A percentile compares a stretch with the other conserved stretches of the same genome.
These are phyloP conservation scores for Arachis hypogaea DNA, from an alignment of 306 rosid genomes.

Conservation along the genomic window DNA sequence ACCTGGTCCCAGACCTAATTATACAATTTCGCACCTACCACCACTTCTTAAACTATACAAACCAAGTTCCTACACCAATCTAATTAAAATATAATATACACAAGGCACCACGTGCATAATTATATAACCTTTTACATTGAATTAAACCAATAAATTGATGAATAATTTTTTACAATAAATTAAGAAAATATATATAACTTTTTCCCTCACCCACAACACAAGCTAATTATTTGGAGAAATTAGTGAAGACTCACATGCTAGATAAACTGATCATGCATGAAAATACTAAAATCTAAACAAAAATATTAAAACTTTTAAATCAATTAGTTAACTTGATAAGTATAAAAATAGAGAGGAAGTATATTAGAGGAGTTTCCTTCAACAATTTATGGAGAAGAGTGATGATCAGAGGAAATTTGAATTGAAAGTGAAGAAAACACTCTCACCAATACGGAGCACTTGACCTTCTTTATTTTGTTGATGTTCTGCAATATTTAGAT, in stretches of 20 bases:
- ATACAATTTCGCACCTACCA: not conserved
- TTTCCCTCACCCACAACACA: not conserved
- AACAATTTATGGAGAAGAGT: constrained; percentile 33
- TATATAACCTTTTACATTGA: not conserved
- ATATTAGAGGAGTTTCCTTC: constrained; percentile 27
- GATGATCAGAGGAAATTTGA: constrained; percentile 41
- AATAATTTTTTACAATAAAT: not conserved
- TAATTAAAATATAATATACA: too few species aligned
- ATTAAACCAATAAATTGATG: too few species aligned
- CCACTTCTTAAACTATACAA: not conserved
- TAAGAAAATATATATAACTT: not conserved
- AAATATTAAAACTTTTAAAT: not conserved
- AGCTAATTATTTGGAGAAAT: constrained; percentile 32
- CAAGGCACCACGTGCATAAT: not conserved
- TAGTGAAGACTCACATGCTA: constrained; percentile 41
- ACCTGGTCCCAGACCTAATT: constrained; percentile 30
- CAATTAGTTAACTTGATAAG: constrained; percentile 27
- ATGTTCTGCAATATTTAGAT: too few species aligned
- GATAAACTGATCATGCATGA: constrained; percentile 30
- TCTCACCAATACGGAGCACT: too few species aligned
- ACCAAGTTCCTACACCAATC: too few species aligned
- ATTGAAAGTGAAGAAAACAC: constrained; percentile 25
- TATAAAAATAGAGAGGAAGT: constrained; percentile 32
- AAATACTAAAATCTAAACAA: not conserved
- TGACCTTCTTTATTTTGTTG: too few species aligned